Evolutionary conservation across 2,329 filamentous ascomycete genomes (phyloP), one percentile per base, ranked within the genome.

Genomic region (Colletotrichum sp.): DNA sequence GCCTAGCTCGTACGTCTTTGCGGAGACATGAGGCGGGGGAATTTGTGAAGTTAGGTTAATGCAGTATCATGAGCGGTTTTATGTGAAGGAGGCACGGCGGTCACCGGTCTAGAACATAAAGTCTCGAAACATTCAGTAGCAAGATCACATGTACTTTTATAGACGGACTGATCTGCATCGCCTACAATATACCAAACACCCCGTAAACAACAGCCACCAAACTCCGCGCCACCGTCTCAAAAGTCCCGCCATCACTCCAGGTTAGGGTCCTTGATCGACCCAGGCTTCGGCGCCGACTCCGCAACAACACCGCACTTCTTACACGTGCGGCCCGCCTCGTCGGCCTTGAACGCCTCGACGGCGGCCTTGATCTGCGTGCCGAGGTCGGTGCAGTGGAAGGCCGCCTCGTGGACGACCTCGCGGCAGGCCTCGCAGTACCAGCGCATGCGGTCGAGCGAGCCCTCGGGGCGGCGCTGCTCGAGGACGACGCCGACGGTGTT

Each of bases 341-440:
- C 92, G 2, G 84, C 89, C 85, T 93, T 94, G 85, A 99, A 99
- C 25, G 88, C 89, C 85, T 98, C 92, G 49, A 99, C 96, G 9
- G 95, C 96, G 69, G 92, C 92, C 89, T 98, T 99, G 82, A 99
- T 96, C 91, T 99, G 97, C 29, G 94, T 96, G 25, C 96, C 96
- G 78, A 99, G 86, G 87, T 99, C 94, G 39, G 93, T 96, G 84
- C 96, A 98, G 84, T 97, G 92, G 82, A 99, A 99, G 13, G 90
- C 88, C 59, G 93, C 94, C 88, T 99, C 96, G 86, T 98, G 94
- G 8, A 99, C 96, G 78, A 96, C 85, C 72, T 90, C 89, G 16
- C 88, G 86, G 83, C 96, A 98, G 79, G 89, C 78, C 67, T 86
- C 86, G 86, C 97, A 99, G 87, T 99, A 99, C 96, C 96, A 99